These are phyloP conservation scores for Neurospora africana DNA, from an alignment of 495 filamentous ascomycete species.

Conservation along the genomic window DNA sequence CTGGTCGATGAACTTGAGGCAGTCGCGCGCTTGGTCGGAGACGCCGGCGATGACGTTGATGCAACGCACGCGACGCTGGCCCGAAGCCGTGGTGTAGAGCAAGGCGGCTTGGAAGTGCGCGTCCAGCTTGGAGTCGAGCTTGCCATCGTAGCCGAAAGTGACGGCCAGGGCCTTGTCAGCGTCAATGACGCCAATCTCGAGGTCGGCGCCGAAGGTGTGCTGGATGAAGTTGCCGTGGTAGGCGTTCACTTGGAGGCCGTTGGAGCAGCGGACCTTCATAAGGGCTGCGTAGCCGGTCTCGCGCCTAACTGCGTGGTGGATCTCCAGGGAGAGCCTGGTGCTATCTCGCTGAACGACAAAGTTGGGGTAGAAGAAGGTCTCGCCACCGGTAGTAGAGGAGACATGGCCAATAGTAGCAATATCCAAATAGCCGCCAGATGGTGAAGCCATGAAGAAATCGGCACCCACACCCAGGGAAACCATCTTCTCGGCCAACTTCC, in stretches of 20 bases:
- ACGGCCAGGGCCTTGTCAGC: conserved; percentile 89
- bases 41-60: conserved; percentile 88
- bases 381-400: conserved; percentile 73
- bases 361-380: conserved; percentile 92
- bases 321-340: conserved; percentile 71
- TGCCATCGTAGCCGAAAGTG: conserved; percentile 92
- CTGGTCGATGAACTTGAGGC: conserved; percentile 87
- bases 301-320: conserved; percentile 77
- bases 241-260: conserved; percentile 83
- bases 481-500: conserved; percentile 75
- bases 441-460: conserved; percentile 89
- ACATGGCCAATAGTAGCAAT: conserved; percentile 85
- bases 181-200: conserved; percentile 89
- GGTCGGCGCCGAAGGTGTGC: conserved; percentile 85
- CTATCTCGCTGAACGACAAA: conserved; percentile 81
- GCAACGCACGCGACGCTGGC: conserved; percentile 85
- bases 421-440: conserved; percentile 82
- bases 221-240: conserved; percentile 97
- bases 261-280: conserved; percentile 98
- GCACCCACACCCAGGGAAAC: conserved; percentile 79
- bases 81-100: conserved; percentile 84
- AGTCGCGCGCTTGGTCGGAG: conserved; percentile 69
- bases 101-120: conserved; percentile 96
- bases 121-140: conserved; percentile 89
- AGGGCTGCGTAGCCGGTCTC: conserved; percentile 94